phyloP scores from a whole-genome alignment of 2,329 filamentous ascomycete genomes.

The Fusarium anthophilum region DNA sequence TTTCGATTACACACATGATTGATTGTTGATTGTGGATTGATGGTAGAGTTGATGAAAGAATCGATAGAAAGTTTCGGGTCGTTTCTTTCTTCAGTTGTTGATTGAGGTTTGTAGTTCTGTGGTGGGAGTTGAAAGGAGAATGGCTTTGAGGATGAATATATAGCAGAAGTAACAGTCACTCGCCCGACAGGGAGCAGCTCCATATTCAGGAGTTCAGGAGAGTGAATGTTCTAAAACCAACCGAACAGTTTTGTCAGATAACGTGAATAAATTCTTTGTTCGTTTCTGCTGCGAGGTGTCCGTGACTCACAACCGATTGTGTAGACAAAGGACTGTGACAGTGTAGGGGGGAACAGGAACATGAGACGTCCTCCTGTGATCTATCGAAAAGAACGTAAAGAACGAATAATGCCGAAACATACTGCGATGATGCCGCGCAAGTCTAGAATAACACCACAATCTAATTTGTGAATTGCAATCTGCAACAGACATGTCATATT shows the following conservation, averaged over 20 bases:
- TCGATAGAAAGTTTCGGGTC: background rate
- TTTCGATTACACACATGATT: constrained; percentile 3
- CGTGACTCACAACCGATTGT: background rate
- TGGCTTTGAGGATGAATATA: background rate
- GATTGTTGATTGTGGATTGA: background rate
- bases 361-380: background rate
- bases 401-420: background rate
- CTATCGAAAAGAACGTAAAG: background rate
- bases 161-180: background rate
- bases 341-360: background rate
- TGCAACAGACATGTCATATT: background rate
- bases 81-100: background rate
- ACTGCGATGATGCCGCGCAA: no score
- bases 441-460: background rate
- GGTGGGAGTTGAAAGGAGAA: background rate
- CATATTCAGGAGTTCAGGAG: background rate
- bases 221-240: background rate
- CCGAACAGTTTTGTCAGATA: background rate
- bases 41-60: background rate
- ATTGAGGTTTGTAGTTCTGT: background rate
- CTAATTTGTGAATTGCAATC: background rate
- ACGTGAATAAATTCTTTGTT: background rate
- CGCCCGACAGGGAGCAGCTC: background rate
- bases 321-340: background rate
- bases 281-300: background rate